These are phyloP conservation scores for Hanseniaspora pseudoguilliermondii DNA, from an alignment of 805 yeast genomes.

Conservation along the genomic window DNA sequence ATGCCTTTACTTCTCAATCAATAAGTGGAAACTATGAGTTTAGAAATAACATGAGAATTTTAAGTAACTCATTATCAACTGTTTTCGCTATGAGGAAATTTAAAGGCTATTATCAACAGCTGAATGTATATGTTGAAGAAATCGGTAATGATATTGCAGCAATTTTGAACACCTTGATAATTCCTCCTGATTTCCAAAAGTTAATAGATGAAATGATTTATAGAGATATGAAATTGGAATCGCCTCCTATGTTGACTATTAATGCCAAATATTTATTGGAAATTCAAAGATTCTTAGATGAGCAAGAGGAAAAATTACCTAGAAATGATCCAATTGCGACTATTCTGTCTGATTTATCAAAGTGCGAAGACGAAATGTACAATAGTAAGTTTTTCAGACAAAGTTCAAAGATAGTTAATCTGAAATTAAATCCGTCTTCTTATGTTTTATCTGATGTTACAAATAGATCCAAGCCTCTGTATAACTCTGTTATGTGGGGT, in stretches of 20 bases:
- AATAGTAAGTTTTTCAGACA: conserved; percentile 26
- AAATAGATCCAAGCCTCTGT: conserved; percentile 43
- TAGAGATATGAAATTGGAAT: conserved; percentile 21
- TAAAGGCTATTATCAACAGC: conserved; percentile 24
- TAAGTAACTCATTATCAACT: conserved; percentile 18
- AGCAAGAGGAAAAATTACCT: conserved; percentile 33
- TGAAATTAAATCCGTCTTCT: conserved; percentile 47
- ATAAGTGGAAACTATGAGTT: neutral
- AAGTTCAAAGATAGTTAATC: conserved; percentile 38
- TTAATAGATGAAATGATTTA: conserved; percentile 23
- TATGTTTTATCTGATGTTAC: conserved; percentile 37
- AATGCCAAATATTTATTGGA: conserved; percentile 36
- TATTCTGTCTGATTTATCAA: conserved; percentile 28
- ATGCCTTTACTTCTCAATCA: conserved; percentile 19
- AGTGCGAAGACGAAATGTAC: conserved; percentile 28
- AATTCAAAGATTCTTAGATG: conserved; percentile 34
- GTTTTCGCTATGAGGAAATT: conserved; percentile 24
- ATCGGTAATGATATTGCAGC: conserved; percentile 22
- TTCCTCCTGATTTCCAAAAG: conserved; percentile 24
- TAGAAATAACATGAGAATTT: conserved; percentile 17
- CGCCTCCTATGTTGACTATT: conserved; percentile 34
- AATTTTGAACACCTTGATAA: conserved; percentile 19
- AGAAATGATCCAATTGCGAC: conserved; percentile 44
- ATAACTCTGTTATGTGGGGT: conserved; percentile 71
- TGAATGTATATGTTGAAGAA: conserved; percentile 26